These are phyloP conservation scores for Saccharomycopsis schoenii DNA, from an alignment of 805 yeast genomes.

Conservation along the genomic window DNA sequence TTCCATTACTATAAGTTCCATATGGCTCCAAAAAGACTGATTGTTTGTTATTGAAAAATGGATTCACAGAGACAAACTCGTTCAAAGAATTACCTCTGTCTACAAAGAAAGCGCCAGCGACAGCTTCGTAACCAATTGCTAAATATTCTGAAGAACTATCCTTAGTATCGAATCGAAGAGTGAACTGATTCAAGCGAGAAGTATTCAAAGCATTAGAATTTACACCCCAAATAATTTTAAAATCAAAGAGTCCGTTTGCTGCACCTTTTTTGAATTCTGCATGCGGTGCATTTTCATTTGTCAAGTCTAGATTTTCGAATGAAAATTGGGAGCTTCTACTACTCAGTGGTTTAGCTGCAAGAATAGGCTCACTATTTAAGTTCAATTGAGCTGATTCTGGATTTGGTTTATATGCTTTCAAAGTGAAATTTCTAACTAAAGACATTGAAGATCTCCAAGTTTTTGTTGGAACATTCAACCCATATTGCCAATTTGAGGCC, in stretches of 20 bases:
- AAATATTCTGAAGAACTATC: constrained; percentile 20
- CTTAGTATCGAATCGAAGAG: constrained; percentile 19
- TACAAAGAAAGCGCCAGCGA: constrained; percentile 22
- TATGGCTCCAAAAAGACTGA: constrained; percentile 22
- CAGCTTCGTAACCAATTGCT: constrained; percentile 23
- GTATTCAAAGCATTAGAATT: constrained; percentile 9
- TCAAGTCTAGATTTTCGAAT: neutral
- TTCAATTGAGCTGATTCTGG: constrained; percentile 21
- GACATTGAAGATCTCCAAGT: constrained; percentile 31
- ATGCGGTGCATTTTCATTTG: neutral
- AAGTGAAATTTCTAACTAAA: constrained; percentile 24
- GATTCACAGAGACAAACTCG: constrained; percentile 21
- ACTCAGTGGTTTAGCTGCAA: constrained; percentile 7
- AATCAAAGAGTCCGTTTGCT: constrained; percentile 23
- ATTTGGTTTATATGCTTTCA: constrained; percentile 23
- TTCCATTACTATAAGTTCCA: constrained; percentile 16
- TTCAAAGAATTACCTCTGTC: constrained; percentile 23
- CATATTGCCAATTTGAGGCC: constrained; percentile 37
- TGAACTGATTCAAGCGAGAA: constrained; percentile 18
- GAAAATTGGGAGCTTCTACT: neutral
- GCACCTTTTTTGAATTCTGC: neutral
- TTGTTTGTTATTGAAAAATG: constrained; percentile 24
- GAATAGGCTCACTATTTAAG: constrained; percentile 23
- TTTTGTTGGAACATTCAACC: constrained; percentile 28
- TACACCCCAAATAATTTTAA: constrained; percentile 22